A percentile compares a stretch with the other conserved stretches of the same genome.
phyloP scores from a whole-genome alignment of 257 asterid genomes.

The Plantago ovata region DNA sequence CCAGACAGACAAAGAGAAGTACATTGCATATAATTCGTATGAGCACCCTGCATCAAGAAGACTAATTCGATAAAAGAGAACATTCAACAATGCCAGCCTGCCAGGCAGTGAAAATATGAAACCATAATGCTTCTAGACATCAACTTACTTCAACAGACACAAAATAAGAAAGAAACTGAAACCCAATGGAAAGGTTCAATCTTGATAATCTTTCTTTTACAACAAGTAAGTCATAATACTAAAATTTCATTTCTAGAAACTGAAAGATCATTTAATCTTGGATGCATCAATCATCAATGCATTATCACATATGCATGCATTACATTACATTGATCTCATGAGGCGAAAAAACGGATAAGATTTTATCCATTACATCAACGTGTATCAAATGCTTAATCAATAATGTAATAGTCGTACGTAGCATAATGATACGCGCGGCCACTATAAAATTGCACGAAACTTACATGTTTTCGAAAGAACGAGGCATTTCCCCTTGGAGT shows the following conservation, averaged over 20 bases:
- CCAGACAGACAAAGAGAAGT: constrained; percentile 40
- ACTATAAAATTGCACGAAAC: background rate
- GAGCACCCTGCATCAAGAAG: constrained; percentile 41
- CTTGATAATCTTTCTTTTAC: background rate
- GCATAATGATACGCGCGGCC: too few species aligned
- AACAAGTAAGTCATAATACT: background rate
- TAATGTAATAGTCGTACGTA: background rate
- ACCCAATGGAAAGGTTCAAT: background rate
- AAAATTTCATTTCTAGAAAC: constrained; percentile 2
- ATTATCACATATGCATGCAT: background rate
- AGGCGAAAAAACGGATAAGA: background rate
- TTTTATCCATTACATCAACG: background rate
- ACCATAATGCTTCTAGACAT: background rate
- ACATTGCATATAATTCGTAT: constrained; percentile 53
- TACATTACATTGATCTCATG: background rate
- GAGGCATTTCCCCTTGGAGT: constrained; percentile 10
- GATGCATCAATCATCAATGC: background rate
- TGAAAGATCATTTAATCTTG: constrained; percentile 10
- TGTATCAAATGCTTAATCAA: background rate
- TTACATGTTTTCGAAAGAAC: constrained; percentile 25
- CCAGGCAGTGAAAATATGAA: background rate
- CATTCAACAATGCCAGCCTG: background rate
- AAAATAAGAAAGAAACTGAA: background rate
- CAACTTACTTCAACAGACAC: background rate
- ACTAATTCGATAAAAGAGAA: background rate